Evolutionary conservation across 2,329 filamentous ascomycete genomes (phyloP).

Genomic region (Saccharata proteae): DNA sequence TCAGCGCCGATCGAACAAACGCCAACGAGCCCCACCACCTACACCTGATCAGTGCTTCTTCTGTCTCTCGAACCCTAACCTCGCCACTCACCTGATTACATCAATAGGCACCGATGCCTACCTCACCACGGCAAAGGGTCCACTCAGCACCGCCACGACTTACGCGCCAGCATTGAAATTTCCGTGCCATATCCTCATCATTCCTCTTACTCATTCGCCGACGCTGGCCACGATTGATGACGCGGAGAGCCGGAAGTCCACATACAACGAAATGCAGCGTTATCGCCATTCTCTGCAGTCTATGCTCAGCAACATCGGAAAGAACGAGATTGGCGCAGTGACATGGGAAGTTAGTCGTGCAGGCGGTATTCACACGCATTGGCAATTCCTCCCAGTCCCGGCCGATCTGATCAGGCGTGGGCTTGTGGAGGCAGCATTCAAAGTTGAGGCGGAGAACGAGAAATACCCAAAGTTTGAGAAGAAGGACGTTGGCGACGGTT

Average conservation of each 20-base stretch:
- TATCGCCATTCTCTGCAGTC: slow-evolving; percentile 67
- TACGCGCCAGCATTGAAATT: slow-evolving; percentile 59
- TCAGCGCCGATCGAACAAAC: slow-evolving; percentile 27
- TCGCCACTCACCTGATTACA: slow-evolving; percentile 78
- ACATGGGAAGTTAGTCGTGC: slow-evolving; percentile 85
- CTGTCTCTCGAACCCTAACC: slow-evolving; percentile 76
- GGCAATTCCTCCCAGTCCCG: slow-evolving; percentile 79
- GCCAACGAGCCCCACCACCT: slow-evolving; percentile 24
- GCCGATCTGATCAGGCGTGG: slow-evolving; percentile 55
- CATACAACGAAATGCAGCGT: slow-evolving; percentile 68
- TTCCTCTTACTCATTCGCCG: slow-evolving; percentile 71
- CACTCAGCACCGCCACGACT: slow-evolving; percentile 59
- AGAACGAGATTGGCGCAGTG: slow-evolving; percentile 59
- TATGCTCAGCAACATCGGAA: slow-evolving; percentile 50
- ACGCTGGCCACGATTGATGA: slow-evolving; percentile 58
- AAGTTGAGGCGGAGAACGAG: slow-evolving; percentile 71
- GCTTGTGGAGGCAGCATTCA: slow-evolving; percentile 78
- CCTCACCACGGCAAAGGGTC: slow-evolving; percentile 83
- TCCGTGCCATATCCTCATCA: slow-evolving; percentile 80
- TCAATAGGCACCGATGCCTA: slow-evolving; percentile 82
- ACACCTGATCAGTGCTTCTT: slow-evolving; percentile 78
- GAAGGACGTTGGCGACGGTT: slow-evolving; percentile 28
- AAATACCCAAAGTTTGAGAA: slow-evolving; percentile 42
- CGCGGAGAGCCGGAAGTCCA: slow-evolving; percentile 42
- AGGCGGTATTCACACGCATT: slow-evolving; percentile 77